These are phyloP conservation scores for Metarhizium brunneum DNA, from an alignment of 2,329 filamentous ascomycete genomes.

Conservation along the genomic window DNA sequence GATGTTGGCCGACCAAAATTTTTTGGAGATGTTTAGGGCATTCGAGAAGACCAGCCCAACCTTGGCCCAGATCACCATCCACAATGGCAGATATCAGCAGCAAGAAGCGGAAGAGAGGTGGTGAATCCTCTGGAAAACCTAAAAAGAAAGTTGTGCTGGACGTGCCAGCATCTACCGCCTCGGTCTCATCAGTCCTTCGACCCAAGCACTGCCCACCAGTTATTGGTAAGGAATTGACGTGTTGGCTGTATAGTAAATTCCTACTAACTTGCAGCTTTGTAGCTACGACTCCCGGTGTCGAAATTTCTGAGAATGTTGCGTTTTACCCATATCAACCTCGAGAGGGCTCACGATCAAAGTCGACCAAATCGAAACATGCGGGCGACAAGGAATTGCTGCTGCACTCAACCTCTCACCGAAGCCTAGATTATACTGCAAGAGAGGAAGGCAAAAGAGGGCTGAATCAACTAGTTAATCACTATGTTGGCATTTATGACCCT, in stretches of 20 bases:
- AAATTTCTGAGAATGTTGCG: slow-evolving; percentile 23
- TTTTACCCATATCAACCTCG: slow-evolving; percentile 42
- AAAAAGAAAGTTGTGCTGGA: slow-evolving; percentile 46
- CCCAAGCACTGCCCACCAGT: slow-evolving; percentile 41
- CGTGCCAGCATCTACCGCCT: slow-evolving; percentile 28
- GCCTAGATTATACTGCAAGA: slow-evolving; percentile 49
- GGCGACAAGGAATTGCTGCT: slow-evolving; percentile 41
- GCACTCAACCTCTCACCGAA: slow-evolving; percentile 47
- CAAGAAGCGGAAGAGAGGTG: slow-evolving; percentile 47
- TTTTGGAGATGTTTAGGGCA: slow-evolving; percentile 16
- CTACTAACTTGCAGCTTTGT: slow-evolving; percentile 2
- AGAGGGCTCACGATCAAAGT: slow-evolving; percentile 22
- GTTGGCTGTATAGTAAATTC: not conserved
- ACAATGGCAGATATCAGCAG: slow-evolving; percentile 29
- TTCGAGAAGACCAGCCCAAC: not conserved
- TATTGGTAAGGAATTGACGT: slow-evolving; percentile 33
- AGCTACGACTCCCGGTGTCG: slow-evolving; percentile 28
- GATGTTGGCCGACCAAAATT: slow-evolving; percentile 15
- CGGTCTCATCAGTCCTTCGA: slow-evolving; percentile 36
- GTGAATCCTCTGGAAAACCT: slow-evolving; percentile 29
- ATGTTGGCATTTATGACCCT: slow-evolving; percentile 55
- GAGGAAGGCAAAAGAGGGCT: slow-evolving; percentile 29
- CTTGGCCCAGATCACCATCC: not conserved
- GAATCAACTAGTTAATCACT: slow-evolving; percentile 45
- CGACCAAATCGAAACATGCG: slow-evolving; percentile 31